Evolutionary conservation across 164 flowering plant species (phyloP), one percentile per base, ranked within the genome.

Genomic region (Vitis labrusca): DNA sequence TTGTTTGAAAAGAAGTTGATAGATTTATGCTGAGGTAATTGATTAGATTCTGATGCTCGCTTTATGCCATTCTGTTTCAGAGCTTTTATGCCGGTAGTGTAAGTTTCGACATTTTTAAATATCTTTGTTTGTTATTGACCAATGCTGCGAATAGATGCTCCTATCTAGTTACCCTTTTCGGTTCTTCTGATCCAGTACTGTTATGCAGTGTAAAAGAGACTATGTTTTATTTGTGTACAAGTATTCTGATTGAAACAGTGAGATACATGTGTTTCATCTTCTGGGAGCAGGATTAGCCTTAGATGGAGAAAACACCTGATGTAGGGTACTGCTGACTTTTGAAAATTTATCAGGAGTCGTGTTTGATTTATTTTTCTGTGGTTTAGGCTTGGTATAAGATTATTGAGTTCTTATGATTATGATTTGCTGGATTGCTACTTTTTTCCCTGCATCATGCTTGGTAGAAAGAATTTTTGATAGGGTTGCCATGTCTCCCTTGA

Each of bases 1-100:
- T 23, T 23, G 27, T 23, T 23, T 23, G 27, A 37, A 37, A 37
- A 37, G 5, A 37, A 37, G 44, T 37, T 37, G 44, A 37, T 37
- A 6, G 44, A 37, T 37, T 37, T 37, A 37, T 13, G 56, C 56
- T 53, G 14, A 14, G 15, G 44, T 37, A 37, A 37, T 37, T 37
- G 44, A 37, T 29, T 71, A 61, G 84, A 84, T 88, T 86, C 86
- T 76, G 84, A 88, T 86, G 86, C 92, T 78, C 67, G 61, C 73
- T 44, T 76, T 77, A 71, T 57, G 59, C 54, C 71, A 69, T 66
- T 73, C 68, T 69, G 53, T 68, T 70, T 63, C 60, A 67, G 76
- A 63, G 65, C 60, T 64, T 72, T 76, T 76, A 69, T 78, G 76
- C 71, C 62, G 30, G 63, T 67, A 13, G 66, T 32, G 59, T 23